Evolutionary conservation across 371 early-diverging fungal genomes (phyloP).

Genomic region (Lichtheimia corymbifera): DNA sequence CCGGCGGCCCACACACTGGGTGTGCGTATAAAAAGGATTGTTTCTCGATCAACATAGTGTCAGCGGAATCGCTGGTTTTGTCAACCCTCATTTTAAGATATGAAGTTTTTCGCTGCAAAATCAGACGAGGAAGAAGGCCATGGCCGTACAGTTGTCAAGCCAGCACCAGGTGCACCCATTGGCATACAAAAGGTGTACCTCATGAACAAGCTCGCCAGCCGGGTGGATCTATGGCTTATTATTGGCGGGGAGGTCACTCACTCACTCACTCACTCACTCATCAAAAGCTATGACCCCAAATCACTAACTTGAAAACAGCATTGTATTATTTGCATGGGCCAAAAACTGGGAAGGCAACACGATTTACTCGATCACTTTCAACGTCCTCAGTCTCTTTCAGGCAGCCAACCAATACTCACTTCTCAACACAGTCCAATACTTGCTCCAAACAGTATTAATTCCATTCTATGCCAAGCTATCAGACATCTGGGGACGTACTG

Average conservation of each 20-base stretch:
- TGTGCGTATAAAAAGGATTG: too few species aligned
- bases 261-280: background rate
- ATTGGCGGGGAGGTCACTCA: slow-evolving; percentile 14
- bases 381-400: slow-evolving; percentile 25
- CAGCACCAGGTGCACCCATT: slow-evolving; percentile 7
- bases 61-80: too few species aligned
- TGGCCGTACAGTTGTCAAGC: slow-evolving; percentile 6
- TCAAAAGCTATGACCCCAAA: background rate
- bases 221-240: slow-evolving; percentile 9
- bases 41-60: too few species aligned
- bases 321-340: slow-evolving; percentile 28
- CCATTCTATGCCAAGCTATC: slow-evolving; percentile 52
- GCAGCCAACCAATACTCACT: slow-evolving; percentile 24
- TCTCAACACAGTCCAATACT: slow-evolving; percentile 36
- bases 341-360: slow-evolving; percentile 32
- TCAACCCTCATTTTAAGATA: too few species aligned
- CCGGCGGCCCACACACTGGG: too few species aligned
- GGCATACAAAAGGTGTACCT: slow-evolving; percentile 15
- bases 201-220: slow-evolving; percentile 16
- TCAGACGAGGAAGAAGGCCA: background rate
- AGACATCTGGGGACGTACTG: slow-evolving; percentile 44
- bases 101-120: too few species aligned
- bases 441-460: slow-evolving; percentile 42
- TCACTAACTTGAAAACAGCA: slow-evolving; percentile 7
- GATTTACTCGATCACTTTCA: slow-evolving; percentile 12